Evolutionary conservation across 164 flowering plant species (phyloP).

Genomic region (Aristolochia californica): DNA sequence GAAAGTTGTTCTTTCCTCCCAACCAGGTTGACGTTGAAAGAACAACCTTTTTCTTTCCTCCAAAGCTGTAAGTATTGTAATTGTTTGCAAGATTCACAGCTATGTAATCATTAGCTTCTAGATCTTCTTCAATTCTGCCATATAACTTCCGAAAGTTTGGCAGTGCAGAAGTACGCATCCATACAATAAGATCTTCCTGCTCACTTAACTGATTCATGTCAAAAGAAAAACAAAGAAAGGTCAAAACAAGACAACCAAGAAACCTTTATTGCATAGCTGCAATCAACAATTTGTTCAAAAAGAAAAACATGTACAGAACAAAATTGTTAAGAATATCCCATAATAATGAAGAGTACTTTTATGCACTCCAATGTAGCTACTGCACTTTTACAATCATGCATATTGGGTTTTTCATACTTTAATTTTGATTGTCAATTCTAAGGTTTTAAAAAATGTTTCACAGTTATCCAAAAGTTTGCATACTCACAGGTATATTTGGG

Average conservation of each 20-base stretch:
- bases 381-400: neutral
- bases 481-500: constrained; percentile 62
- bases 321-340: no score
- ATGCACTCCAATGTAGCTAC: neutral
- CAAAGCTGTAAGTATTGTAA: constrained; percentile 86
- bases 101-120: constrained; percentile 47
- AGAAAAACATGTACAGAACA: no score
- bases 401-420: no score
- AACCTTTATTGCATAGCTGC: neutral
- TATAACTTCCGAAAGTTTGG: constrained; percentile 84
- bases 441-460: no score
- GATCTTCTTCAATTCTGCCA: constrained; percentile 73
- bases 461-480: neutral
- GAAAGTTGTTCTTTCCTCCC: constrained; percentile 77
- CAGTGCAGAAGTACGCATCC: constrained; percentile 95
- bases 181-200: constrained; percentile 85
- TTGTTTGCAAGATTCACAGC: constrained; percentile 47
- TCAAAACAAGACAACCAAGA: constrained; percentile 2
- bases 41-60: constrained; percentile 69
- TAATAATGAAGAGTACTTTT: neutral
- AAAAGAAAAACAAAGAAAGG: constrained; percentile 8
- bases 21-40: constrained; percentile 77
- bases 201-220: constrained; percentile 47
- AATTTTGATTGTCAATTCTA: no score
- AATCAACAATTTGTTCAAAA: no score